These are phyloP conservation scores for Chaetothyriales sp. DNA, from an alignment of 2,329 filamentous ascomycete genomes.

Conservation along the genomic window DNA sequence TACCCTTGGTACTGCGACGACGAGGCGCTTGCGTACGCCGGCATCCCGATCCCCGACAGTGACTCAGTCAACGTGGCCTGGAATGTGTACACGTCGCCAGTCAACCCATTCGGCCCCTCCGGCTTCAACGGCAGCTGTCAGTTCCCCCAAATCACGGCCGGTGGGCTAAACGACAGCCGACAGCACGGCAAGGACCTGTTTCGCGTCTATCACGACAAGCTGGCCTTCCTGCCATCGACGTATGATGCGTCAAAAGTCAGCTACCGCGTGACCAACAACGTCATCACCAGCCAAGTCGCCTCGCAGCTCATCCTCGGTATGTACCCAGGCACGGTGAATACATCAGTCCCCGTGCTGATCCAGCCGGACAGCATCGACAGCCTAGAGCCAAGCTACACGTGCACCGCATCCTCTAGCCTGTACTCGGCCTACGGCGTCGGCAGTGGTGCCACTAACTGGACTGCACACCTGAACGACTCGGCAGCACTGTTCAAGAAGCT, in stretches of 20 bases:
- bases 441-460: slow-evolving; percentile 43
- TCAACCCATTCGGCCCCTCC: slow-evolving; percentile 52
- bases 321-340: slow-evolving; percentile 33
- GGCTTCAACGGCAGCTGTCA: slow-evolving; percentile 64
- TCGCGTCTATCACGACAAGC: slow-evolving; percentile 57
- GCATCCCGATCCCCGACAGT: slow-evolving; percentile 35
- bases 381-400: slow-evolving; percentile 60
- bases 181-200: slow-evolving; percentile 65
- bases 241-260: slow-evolving; percentile 35
- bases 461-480: slow-evolving; percentile 45
- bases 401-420: slow-evolving; percentile 37
- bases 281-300: slow-evolving; percentile 69
- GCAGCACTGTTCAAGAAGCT: slow-evolving; percentile 43
- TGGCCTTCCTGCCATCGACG: slow-evolving; percentile 50
- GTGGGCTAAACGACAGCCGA: slow-evolving; percentile 59
- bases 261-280: slow-evolving; percentile 68
- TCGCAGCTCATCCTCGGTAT: slow-evolving; percentile 61
- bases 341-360: slow-evolving; percentile 28
- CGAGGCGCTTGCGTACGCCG: slow-evolving; percentile 56
- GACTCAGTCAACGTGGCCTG: slow-evolving; percentile 50
- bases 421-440: slow-evolving; percentile 34
- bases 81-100: slow-evolving; percentile 45
- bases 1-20: slow-evolving; percentile 63
- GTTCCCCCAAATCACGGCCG: slow-evolving; percentile 66
- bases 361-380: slow-evolving; percentile 48